These are phyloP conservation scores for Malbranchea zuffiana DNA, from an alignment of 2,329 filamentous ascomycete genomes.

Conservation along the genomic window DNA sequence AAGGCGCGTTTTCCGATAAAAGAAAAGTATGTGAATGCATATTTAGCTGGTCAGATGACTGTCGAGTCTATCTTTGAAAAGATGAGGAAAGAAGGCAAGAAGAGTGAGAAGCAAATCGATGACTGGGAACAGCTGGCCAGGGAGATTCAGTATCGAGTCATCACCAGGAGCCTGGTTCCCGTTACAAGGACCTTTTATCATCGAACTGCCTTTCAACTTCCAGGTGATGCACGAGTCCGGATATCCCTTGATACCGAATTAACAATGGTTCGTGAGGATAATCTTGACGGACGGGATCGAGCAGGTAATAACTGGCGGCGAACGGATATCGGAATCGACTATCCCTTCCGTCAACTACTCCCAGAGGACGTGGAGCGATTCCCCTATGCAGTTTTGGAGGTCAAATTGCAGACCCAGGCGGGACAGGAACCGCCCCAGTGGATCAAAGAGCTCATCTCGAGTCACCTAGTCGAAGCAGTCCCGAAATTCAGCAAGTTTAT, in stretches of 20 bases:
- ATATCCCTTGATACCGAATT: slow-evolving; percentile 95
- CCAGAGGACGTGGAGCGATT: slow-evolving; percentile 78
- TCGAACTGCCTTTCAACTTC: slow-evolving; percentile 92
- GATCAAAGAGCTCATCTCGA: slow-evolving; percentile 86
- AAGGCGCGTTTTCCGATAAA: slow-evolving; percentile 92
- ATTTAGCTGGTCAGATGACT: slow-evolving; percentile 70
- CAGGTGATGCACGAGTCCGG: slow-evolving; percentile 87
- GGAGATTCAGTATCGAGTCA: slow-evolving; percentile 86
- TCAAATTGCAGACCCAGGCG: slow-evolving; percentile 92
- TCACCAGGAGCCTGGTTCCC: slow-evolving; percentile 76
- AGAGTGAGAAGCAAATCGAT: slow-evolving; percentile 79
- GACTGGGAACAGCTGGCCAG: slow-evolving; percentile 78
- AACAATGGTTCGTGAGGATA: slow-evolving; percentile 91
- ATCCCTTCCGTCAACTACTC: slow-evolving; percentile 80
- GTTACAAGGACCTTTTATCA: slow-evolving; percentile 97
- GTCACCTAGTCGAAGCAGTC: slow-evolving; percentile 94
- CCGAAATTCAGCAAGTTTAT: slow-evolving; percentile 99
- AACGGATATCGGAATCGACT: slow-evolving; percentile 96
- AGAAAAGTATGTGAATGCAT: slow-evolving; percentile 95
- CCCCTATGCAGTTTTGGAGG: slow-evolving; percentile 90
- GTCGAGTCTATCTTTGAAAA: slow-evolving; percentile 92
- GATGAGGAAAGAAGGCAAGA: slow-evolving; percentile 88
- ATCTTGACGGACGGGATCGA: slow-evolving; percentile 66
- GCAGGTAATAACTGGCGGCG: slow-evolving; percentile 86
- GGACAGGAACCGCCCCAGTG: slow-evolving; percentile 93